Percentiles rank a stretch among this genome's conserved stretches.
phyloP scores from a whole-genome alignment of 805 yeast genomes.

The Candida silvicultrix region DNA sequence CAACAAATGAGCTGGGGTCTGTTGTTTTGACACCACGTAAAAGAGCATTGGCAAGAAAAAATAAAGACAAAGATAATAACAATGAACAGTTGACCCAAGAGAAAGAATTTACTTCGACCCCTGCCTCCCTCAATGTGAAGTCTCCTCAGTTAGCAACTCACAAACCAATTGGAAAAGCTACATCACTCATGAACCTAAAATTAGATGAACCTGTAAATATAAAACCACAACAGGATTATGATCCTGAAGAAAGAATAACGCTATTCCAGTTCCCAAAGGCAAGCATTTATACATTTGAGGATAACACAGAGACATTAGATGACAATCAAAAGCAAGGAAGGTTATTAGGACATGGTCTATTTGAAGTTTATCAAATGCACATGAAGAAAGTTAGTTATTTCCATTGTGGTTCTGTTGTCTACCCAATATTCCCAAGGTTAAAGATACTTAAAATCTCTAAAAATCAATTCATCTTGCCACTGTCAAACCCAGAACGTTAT shows the following conservation, averaged over 20 bases:
- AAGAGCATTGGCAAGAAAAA: constrained; percentile 17
- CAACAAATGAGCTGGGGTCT: constrained; percentile 7
- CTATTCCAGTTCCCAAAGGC: constrained; percentile 17
- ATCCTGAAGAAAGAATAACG: constrained; percentile 11
- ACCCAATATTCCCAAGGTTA: constrained; percentile 65
- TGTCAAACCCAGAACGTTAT: constrained; percentile 69
- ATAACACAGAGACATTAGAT: constrained; percentile 2
- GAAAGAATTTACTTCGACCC: not conserved
- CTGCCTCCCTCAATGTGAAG: not conserved
- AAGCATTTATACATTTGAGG: constrained; percentile 20
- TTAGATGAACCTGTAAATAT: not conserved
- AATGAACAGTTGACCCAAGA: not conserved
- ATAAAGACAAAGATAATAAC: constrained; percentile 1
- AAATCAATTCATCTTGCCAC: constrained; percentile 51
- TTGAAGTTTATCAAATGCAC: constrained; percentile 54
- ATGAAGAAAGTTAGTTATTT: constrained; percentile 53
- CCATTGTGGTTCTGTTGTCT: constrained; percentile 60
- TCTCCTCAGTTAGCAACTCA: not conserved
- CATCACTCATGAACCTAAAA: not conserved
- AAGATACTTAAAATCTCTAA: constrained; percentile 45
- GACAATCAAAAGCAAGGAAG: constrained; percentile 29
- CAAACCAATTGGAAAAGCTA: not conserved
- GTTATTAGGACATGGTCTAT: constrained; percentile 52
- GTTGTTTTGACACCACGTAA: constrained; percentile 15
- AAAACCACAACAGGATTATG: not conserved